A percentile compares a stretch with the other conserved stretches of the same genome.
These are phyloP conservation scores for Nasturtium officinale DNA, from an alignment of 345 rosid species.

Conservation along the genomic window DNA sequence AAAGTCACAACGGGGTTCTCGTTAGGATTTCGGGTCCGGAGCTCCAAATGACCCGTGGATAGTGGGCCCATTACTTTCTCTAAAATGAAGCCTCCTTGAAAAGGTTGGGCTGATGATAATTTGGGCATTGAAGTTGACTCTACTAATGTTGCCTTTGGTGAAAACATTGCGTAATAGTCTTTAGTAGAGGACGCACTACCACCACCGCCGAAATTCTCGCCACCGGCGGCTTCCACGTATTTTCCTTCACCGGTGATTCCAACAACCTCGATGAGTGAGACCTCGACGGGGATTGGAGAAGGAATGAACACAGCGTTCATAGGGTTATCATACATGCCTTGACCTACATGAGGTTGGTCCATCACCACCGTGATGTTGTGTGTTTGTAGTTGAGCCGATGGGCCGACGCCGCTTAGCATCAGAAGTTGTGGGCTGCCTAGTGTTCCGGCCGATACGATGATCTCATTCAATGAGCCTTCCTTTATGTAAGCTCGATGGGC, in stretches of 20 bases:
- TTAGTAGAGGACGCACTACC: constrained; percentile 29
- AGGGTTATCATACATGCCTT: constrained; percentile 76
- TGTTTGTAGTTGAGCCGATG: constrained; percentile 49
- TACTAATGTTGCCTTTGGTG: constrained; percentile 50
- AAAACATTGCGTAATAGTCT: constrained; percentile 58
- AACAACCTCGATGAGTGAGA: constrained; percentile 77
- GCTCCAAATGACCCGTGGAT: constrained; percentile 63
- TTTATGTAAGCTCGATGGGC: constrained; percentile 54
- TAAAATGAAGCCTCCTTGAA: constrained; percentile 63
- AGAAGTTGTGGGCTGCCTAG: constrained; percentile 76
- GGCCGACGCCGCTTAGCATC: constrained; percentile 80
- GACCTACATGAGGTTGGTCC: constrained; percentile 69
- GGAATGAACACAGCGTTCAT: constrained; percentile 72
- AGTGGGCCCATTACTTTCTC: constrained; percentile 69
- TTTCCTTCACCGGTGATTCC: constrained; percentile 64
- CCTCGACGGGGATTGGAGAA: constrained; percentile 67
- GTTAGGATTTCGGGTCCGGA: constrained; percentile 49
- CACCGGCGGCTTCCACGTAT: constrained; percentile 69
- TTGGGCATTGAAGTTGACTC: constrained; percentile 41
- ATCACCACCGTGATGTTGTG: constrained; percentile 52
- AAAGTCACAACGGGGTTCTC: constrained; percentile 70
- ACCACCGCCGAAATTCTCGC: constrained; percentile 50
- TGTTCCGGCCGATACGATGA: constrained; percentile 66
- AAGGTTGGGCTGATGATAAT: constrained; percentile 43
- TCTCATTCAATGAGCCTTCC: constrained; percentile 49